Base-by-base conservation (phyloP, 495 filamentous ascomycete species). In the Aspergillus leporis region DNA sequence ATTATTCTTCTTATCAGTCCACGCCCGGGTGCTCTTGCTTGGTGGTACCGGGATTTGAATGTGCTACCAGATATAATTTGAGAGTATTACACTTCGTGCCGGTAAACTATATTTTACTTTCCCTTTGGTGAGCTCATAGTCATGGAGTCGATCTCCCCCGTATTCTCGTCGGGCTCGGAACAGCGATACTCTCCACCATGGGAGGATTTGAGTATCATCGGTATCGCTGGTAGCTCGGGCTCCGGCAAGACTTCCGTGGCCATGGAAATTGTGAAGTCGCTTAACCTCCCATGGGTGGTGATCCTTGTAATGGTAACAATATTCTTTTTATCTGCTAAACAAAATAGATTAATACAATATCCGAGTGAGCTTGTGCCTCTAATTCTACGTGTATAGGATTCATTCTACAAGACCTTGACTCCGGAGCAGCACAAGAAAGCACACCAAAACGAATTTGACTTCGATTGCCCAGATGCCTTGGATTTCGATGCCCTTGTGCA, bases 191-290 rank as follows among this genome's bases (percentile, higher is more conserved):
- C 86, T 40, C 94, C 94, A 36, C 94, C 94, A 73, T 98, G 94
- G 94, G 89, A 88, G 22, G 87, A 97, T 71, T 81, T 92, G 54
- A 92, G 87, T 73, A 97, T 98, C 65, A 98, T 98, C 66, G 94
- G 92, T 47, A 87, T 98, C 57, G 94, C 95, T 45, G 94, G 94
- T 13, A 94, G 90, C 69, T 97, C 93, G 19, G 95, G 95, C 53
- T 97, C 93, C 25, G 94, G 94, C 40, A 98, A 98, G 78, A 97
- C 93, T n/a, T 96, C 92, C 3, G 77, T 98, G 53, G 92, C 95
- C 22, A 85, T 93, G 60, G 92, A 92, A 50, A 96, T 98, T 63
- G 91, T 98, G 53, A 86, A 80, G 56, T 88, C 90, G 58, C 74
- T 98, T 63, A 96, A 93, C 74, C 77, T 98, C 52, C 94, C 94